These are phyloP conservation scores for Sarcomyxa edulis DNA, from an alignment of 768 basidiomycete genomes.

Conservation along the genomic window DNA sequence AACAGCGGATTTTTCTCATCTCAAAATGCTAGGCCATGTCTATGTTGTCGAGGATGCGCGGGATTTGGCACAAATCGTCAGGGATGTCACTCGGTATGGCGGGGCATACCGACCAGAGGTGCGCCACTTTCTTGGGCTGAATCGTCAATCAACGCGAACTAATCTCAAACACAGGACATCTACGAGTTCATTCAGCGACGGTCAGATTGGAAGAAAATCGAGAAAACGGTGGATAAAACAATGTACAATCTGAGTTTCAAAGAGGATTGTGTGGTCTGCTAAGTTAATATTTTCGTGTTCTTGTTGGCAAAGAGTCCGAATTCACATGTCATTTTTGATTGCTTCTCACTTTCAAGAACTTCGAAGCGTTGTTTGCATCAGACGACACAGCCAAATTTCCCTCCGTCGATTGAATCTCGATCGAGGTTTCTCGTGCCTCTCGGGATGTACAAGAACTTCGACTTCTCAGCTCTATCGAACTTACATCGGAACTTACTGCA, in stretches of 20 bases:
- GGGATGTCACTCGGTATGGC: slow-evolving; percentile 93
- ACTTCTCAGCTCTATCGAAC: too few relatives aligned
- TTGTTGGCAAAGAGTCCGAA: too few relatives aligned
- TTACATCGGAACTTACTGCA: too few relatives aligned
- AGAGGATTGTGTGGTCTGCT: slow-evolving; percentile 74
- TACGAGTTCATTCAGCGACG: slow-evolving; percentile 95
- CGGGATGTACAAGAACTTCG: too few relatives aligned
- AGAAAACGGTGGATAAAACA: slow-evolving; percentile 91
- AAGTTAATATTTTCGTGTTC: too few relatives aligned
- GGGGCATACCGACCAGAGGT: slow-evolving; percentile 95
- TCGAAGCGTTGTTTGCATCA: too few relatives aligned
- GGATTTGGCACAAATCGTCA: slow-evolving; percentile 92
- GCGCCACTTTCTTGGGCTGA: slow-evolving; percentile 9
- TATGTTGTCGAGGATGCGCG: slow-evolving; percentile 95
- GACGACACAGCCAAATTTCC: too few relatives aligned
- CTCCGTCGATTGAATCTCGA: too few relatives aligned
- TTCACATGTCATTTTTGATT: too few relatives aligned
- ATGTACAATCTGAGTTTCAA: slow-evolving; percentile 94
- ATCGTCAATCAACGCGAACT: slow-evolving; percentile 1
- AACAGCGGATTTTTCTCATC: slow-evolving; percentile 82
- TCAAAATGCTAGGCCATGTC: slow-evolving; percentile 97
- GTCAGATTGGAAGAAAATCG: slow-evolving; percentile 98
- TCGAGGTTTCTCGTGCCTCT: too few relatives aligned
- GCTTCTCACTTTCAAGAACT: too few relatives aligned
- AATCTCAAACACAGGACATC: slow-evolving; percentile 52